Evolutionary conservation across 495 filamentous ascomycete species (phyloP), one percentile per base, ranked within the genome.

Genomic region (Penicillium cataractarum): DNA sequence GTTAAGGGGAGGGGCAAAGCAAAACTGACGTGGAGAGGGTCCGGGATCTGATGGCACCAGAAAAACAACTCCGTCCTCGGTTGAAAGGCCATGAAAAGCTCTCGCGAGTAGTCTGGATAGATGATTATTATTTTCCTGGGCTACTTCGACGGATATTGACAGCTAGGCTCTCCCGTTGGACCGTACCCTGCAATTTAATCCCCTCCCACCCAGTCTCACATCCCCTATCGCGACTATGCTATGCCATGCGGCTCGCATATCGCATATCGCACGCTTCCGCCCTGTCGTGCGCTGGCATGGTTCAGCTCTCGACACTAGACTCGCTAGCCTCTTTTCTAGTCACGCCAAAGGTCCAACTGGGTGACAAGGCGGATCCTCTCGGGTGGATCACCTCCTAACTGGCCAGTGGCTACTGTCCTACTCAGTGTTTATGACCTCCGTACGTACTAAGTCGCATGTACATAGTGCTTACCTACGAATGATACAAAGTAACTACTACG

Each of bases 171-270:
- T 48, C 21, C 12, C 24, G 19, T 10, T 12, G 8, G 19, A 10
- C 19, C 4, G 13, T 46, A 5, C 42, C 24, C 21, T 4, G 4
- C 24, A 8, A 46, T 24, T 22, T 46, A 8, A 2, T 2, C 19
- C 17, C 9, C 39, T 19, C 17, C 9, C 42, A 12, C 19, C 8
- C 8, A 44, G 21, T 46, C 42, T 21, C 10, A 21, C 3, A n/a
- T 46, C 1, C 10, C 21, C 21, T 15, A 22, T 46, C 19, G 12
- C 42, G 13, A 22, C 31, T 40, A 48, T 61, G 49, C 50, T 26
- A 24, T 65, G 21, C 37, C 26, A 55, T 62, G 63, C 63, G 58
- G 64, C 64, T 66, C 64, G 64, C 50, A 44, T 59, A 42, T 66
- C 64, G 64, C 51, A 37, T 66, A 65, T 65, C 63, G 59, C 50